phyloP scores from a whole-genome alignment of 148 eudicot species.

The Rhododendron ferrugineum region DNA sequence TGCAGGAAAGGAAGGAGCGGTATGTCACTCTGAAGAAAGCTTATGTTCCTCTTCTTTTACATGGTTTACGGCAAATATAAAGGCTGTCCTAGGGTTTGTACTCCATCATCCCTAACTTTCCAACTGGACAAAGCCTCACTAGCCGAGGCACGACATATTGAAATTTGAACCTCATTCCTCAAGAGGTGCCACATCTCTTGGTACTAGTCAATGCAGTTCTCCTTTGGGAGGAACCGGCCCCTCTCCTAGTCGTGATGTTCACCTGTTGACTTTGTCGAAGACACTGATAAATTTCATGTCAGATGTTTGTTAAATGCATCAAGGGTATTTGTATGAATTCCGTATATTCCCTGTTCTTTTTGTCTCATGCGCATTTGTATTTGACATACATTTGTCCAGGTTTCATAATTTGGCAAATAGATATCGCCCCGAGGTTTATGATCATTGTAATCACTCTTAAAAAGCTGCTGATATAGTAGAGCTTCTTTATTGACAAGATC shows the following conservation, averaged over 20 bases:
- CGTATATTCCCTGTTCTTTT: neutral
- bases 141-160: neutral
- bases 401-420: neutral
- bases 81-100: neutral
- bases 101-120: conserved; percentile 1
- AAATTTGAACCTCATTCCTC: neutral
- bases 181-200: neutral
- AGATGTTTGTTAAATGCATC: neutral
- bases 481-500: neutral
- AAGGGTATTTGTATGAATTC: neutral
- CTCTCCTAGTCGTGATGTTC: neutral
- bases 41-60: neutral
- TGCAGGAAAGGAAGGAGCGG: conserved; percentile 96
- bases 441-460: neutral
- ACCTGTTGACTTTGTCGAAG: neutral
- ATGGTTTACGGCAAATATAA: neutral
- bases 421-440: neutral
- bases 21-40: conserved; percentile 21
- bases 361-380: neutral
- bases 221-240: neutral
- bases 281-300: neutral
- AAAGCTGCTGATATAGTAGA: neutral
- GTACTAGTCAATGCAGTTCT: neutral
- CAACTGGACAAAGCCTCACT: neutral
- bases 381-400: neutral